Evolutionary conservation across 2,329 filamentous ascomycete species (phyloP), one percentile per base, ranked within the genome.

Genomic region (Setomelanomma holmii): DNA sequence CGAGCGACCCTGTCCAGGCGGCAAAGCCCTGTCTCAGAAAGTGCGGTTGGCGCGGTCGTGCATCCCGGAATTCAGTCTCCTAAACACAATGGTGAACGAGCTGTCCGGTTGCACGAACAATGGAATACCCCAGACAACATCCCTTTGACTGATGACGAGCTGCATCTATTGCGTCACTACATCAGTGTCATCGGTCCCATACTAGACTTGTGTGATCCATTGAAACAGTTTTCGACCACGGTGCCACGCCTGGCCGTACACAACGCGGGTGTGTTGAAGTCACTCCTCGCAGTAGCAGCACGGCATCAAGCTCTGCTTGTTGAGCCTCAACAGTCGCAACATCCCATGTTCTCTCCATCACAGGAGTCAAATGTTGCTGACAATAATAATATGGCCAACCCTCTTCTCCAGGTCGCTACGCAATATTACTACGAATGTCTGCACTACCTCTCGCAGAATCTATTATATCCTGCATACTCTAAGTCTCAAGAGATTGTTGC

Each of bases 361-460:
- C 53, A 59, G 10, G 51, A 45, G 10, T 50, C 56, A 0, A 58
- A 58, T 10, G 36, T 17, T 4, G 51, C 42, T 27, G 61, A 56
- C 12, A 24, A 49, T 2, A 54, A 56, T 21, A 45, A 60, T 2
- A 53, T 64, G 1, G 59, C 55, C 5, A 71, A 67, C 6, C 69
- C 69, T 1, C 77, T 60, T 55, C 72, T 55, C 69, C 78, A 30
- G 69, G 77, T 39, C 4, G 67, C 67, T 1, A 71, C 82, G 14
- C 68, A 71, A 81, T 87, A 86, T 53, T 88, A 88, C 63, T 83
- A 85, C 59, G 83, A 87, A 61, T 86, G 84, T 0, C 73, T 88
- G 0, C 82, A 84, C 43, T 88, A 87, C 54, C 74, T 87, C 0
- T 83, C 84, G 43, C 80, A 81, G 30, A 84, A 85, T 0, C 80